phyloP scores from a whole-genome alignment of 1,284 basidiomycete genomes.

The Tilletia setariae region DNA sequence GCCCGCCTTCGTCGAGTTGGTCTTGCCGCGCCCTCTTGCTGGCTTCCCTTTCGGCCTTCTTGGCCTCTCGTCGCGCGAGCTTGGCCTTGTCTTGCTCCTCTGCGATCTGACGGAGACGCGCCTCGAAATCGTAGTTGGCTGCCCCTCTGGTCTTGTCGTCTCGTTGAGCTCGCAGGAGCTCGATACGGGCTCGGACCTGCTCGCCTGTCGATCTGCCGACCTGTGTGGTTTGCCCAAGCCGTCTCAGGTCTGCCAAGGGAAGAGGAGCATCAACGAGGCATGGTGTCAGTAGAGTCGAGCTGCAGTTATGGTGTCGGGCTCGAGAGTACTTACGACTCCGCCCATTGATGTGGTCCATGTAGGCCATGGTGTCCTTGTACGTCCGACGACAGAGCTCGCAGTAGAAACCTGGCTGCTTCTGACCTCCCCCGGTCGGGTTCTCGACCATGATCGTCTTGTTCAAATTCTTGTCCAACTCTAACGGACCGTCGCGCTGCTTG shows the following conservation, averaged over 20 bases:
- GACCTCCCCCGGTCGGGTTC: slow-evolving; percentile 31
- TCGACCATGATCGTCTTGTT: slow-evolving; percentile 50
- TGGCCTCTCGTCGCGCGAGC: slow-evolving; percentile 56
- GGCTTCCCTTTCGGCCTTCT: slow-evolving; percentile 57
- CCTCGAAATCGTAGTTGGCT: slow-evolving; percentile 78
- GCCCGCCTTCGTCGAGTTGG: slow-evolving; percentile 50
- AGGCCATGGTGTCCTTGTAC: slow-evolving; percentile 86
- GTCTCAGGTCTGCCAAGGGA: slow-evolving; percentile 79
- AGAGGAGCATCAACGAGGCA: not conserved
- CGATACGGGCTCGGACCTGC: slow-evolving; percentile 86
- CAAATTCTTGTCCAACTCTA: slow-evolving; percentile 43
- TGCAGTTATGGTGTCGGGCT: not conserved
- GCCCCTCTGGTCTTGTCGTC: slow-evolving; percentile 16
- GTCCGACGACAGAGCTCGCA: slow-evolving; percentile 61
- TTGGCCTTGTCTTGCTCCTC: slow-evolving; percentile 61
- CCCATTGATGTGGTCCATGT: slow-evolving; percentile 94
- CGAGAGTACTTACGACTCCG: slow-evolving; percentile 70
- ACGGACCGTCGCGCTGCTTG: slow-evolving; percentile 35
- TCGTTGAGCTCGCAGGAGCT: slow-evolving; percentile 63
- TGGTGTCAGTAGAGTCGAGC: not conserved
- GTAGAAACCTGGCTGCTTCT: slow-evolving; percentile 54
- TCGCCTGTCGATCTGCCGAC: slow-evolving; percentile 83
- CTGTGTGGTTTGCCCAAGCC: slow-evolving; percentile 88
- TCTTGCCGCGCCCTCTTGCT: not conserved
- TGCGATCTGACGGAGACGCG: slow-evolving; percentile 77